phyloP scores from a whole-genome alignment of 148 eudicot species.

The Heliosperma pusillum region DNA sequence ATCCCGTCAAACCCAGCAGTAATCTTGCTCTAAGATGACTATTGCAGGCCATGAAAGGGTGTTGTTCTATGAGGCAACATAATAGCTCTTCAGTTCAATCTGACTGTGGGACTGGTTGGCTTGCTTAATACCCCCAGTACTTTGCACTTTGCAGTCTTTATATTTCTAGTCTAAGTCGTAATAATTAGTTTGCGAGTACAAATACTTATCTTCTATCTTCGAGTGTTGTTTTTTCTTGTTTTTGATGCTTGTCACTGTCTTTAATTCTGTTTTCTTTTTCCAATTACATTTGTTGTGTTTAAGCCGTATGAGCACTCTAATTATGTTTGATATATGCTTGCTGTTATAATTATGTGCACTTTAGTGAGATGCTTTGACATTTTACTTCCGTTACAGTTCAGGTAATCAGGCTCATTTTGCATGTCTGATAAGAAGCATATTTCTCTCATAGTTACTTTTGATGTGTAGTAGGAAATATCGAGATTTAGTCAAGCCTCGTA shows the following conservation, averaged over 20 bases:
- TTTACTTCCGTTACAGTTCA: background rate
- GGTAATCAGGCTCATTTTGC: conserved; percentile 13
- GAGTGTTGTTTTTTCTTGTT: conserved; percentile 46
- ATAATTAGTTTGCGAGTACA: conserved; percentile 33
- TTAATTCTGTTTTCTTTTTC: conserved; percentile 27
- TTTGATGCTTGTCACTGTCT: conserved; percentile 45
- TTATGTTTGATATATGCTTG: conserved; percentile 11
- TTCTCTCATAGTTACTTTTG: conserved; percentile 15
- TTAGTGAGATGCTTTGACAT: conserved; percentile 10
- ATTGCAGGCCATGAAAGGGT: background rate
- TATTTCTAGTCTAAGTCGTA: conserved; percentile 29
- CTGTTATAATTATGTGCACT: background rate
- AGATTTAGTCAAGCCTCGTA: conserved; percentile 34
- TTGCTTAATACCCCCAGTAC: conserved; percentile 62
- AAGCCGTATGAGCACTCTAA: conserved; percentile 37
- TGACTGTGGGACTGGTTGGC: conserved; percentile 64
- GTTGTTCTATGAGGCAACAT: background rate
- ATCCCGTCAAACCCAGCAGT: conserved; percentile 48
- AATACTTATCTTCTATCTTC: conserved; percentile 28
- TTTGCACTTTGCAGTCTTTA: conserved; percentile 47
- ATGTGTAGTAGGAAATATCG: conserved; percentile 34
- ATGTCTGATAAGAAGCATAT: conserved; percentile 9
- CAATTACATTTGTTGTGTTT: conserved; percentile 28
- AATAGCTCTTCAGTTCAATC: background rate
- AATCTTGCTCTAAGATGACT: conserved; percentile 19